These are phyloP conservation scores for Bryum argenteum DNA, from an alignment of 225 moss, liverwort and hornwort species.

Conservation along the genomic window DNA sequence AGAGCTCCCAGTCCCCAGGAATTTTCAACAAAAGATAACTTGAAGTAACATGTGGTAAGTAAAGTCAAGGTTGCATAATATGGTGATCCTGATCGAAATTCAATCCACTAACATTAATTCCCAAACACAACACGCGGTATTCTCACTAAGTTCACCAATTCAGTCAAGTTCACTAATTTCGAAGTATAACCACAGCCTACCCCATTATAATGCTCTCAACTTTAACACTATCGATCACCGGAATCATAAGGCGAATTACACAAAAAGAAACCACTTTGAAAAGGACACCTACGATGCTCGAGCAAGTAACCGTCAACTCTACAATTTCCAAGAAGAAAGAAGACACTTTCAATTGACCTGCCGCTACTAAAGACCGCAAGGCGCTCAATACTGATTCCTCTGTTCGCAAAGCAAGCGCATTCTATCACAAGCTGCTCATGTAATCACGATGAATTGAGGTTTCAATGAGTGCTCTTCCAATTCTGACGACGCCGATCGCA, in stretches of 20 bases:
- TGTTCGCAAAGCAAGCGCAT: neutral
- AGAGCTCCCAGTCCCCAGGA: neutral
- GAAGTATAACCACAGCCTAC: no score
- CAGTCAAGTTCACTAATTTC: neutral
- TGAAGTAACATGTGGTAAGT: no score
- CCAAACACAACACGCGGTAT: neutral
- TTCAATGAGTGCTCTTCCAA: slow-evolving; percentile 2
- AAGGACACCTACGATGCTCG: neutral
- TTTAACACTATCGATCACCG: slow-evolving; percentile 1
- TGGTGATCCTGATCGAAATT: no score
- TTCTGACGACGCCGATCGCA: slow-evolving; percentile 10
- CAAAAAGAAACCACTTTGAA: neutral
- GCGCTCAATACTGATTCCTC: no score
- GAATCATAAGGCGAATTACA: neutral
- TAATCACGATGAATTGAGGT: neutral
- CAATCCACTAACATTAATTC: neutral
- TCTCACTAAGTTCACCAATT: neutral
- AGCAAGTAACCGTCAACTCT: slow-evolving; percentile 33
- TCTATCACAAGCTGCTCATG: neutral
- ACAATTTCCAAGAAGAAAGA: no score
- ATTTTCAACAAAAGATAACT: neutral
- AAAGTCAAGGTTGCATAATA: no score
- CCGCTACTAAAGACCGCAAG: no score
- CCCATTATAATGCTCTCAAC: neutral
- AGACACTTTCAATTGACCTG: no score